Percentiles rank a stretch among this genome's conserved stretches.
Evolutionary conservation across 106 monocot genomes (phyloP).

Genomic region (Allium fistulosum): DNA sequence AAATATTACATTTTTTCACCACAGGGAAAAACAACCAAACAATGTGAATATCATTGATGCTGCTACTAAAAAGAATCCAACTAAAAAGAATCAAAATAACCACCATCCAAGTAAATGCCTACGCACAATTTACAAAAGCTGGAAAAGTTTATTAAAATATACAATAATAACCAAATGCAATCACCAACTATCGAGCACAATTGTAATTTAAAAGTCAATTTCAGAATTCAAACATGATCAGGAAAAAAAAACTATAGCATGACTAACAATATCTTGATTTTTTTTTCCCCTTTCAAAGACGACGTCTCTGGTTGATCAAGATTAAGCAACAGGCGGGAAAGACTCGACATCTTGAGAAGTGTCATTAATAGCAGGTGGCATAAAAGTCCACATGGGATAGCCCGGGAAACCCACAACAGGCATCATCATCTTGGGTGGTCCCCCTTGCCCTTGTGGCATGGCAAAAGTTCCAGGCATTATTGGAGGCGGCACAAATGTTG

Average conservation of each 20-base stretch:
- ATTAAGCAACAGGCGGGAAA: constrained; percentile 68
- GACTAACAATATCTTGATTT: background rate
- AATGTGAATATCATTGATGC: no score
- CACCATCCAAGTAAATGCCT: background rate
- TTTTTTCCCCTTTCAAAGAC: no score
- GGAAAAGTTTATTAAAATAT: constrained; percentile 10
- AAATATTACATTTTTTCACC: no score
- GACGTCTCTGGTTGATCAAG: background rate
- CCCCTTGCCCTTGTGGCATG: constrained; percentile 20
- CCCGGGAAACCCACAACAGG: constrained; percentile 73
- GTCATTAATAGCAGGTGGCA: constrained; percentile 77
- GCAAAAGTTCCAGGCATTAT: constrained; percentile 63
- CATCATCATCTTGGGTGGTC: constrained; percentile 72
- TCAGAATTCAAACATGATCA: background rate
- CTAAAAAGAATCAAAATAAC: background rate
- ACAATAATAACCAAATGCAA: background rate
- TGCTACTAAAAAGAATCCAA: no score
- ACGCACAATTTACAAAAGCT: background rate
- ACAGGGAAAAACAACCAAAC: no score
- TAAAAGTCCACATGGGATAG: constrained; percentile 82
- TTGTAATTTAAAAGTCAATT: background rate
- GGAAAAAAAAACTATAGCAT: background rate
- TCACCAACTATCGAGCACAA: constrained; percentile 1
- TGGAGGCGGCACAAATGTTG: constrained; percentile 21
- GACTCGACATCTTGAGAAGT: constrained; percentile 66